These are phyloP conservation scores for Pichia nanzhaoensis DNA, from an alignment of 805 yeast species.

Conservation along the genomic window DNA sequence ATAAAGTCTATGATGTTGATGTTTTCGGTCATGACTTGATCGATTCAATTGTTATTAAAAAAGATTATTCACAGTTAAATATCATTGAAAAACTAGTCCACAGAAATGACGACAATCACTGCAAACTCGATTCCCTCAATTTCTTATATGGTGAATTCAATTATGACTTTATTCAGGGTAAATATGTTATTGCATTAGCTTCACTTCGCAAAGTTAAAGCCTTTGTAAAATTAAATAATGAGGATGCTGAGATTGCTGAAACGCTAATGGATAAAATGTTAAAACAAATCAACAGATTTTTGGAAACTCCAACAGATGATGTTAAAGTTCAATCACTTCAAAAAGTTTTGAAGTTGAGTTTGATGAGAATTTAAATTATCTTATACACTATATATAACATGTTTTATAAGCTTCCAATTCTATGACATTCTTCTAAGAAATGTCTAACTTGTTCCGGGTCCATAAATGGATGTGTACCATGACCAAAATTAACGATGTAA, in stretches of 20 bases:
- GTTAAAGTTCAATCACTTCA: constrained; percentile 10
- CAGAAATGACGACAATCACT: not conserved
- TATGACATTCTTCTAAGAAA: constrained; percentile 61
- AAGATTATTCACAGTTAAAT: constrained; percentile 34
- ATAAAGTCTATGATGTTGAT: constrained; percentile 46
- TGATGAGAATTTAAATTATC: constrained; percentile 11
- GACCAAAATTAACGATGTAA: constrained; percentile 94
- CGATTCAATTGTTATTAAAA: constrained; percentile 24
- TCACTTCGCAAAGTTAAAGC: constrained; percentile 13
- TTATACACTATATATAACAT: too few relatives aligned
- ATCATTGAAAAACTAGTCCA: constrained; percentile 17
- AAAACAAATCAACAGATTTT: constrained; percentile 2
- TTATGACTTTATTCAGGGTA: constrained; percentile 10
- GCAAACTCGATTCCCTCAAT: constrained; percentile 9
- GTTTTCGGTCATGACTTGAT: constrained; percentile 45
- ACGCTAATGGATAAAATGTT: constrained; percentile 6
- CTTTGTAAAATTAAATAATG: not conserved
- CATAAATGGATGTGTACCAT: constrained; percentile 98
- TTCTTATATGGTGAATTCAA: constrained; percentile 13
- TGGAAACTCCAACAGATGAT: constrained; percentile 10
- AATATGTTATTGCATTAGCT: constrained; percentile 14
- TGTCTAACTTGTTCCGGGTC: constrained; percentile 82
- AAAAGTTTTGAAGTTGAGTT: constrained; percentile 13
- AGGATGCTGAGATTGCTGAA: constrained; percentile 1
- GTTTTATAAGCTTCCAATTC: constrained; percentile 13